Conservation (phyloP, 306 rosid genomes). For the Dryas drummondii region DNA sequence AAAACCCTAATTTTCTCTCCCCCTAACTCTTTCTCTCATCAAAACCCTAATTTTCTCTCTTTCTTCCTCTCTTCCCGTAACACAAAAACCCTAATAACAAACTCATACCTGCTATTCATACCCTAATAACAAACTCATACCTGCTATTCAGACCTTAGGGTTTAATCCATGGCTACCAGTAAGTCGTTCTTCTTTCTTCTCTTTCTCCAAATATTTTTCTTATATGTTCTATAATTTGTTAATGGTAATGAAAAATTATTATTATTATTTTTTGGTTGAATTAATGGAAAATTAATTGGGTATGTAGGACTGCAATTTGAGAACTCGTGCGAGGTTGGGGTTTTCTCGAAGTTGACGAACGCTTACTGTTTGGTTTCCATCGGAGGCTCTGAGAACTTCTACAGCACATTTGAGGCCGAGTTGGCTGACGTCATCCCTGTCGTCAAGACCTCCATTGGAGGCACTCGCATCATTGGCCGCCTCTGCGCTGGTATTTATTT, state of each 20-base stretch:
- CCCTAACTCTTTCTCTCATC: too few species aligned
- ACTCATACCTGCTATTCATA: background rate
- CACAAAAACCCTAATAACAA: background rate
- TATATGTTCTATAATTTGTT: background rate
- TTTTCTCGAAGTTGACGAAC: conserved; percentile 92
- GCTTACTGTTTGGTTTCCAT: conserved; percentile 95
- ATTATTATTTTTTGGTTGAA: too few species aligned
- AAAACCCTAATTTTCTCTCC: too few species aligned
- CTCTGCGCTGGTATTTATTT: conserved; percentile 74
- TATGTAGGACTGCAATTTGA: conserved; percentile 82
- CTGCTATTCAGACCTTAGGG: background rate
- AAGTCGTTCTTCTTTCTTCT: background rate
- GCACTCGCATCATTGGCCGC: conserved; percentile 89
- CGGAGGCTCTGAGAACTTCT: conserved; percentile 94
- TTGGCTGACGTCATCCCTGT: conserved; percentile 77
- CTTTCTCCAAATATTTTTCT: background rate
- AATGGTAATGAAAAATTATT: too few species aligned
- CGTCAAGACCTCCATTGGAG: conserved; percentile 79
- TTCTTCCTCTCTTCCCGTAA: background rate
- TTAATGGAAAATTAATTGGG: conserved; percentile 1
- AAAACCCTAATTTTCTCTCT: too few species aligned
- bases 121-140: background rate
- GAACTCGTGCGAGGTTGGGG: conserved; percentile 88
- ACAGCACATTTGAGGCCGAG: conserved; percentile 82
- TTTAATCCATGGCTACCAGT: conserved; percentile 23